These are phyloP conservation scores for Coriaria nepalensis DNA, from an alignment of 306 rosid genomes.

Conservation along the genomic window DNA sequence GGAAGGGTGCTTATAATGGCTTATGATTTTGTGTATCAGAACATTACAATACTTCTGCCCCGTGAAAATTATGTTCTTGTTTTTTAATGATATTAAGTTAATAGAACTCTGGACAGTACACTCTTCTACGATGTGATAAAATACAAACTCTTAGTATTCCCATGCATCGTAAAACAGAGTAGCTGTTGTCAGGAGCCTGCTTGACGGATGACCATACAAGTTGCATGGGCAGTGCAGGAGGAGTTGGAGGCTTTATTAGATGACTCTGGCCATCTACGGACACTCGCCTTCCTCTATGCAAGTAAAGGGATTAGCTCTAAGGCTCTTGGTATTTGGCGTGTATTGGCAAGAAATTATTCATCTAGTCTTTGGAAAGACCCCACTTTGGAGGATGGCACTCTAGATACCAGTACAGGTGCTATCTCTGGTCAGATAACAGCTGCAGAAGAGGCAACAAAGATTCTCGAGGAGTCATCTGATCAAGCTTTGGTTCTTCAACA, in stretches of 20 bases:
- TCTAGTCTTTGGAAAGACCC: conserved; percentile 74
- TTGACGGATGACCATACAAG: conserved; percentile 37
- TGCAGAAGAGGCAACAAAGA: conserved; percentile 84
- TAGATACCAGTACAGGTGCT: conserved; percentile 19
- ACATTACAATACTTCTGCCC: no score
- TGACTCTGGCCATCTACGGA: conserved; percentile 77
- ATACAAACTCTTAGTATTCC: conserved; percentile 32
- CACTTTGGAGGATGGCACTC: conserved; percentile 24
- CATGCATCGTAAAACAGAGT: conserved; percentile 37
- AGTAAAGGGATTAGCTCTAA: conserved; percentile 89
- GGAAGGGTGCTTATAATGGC: no score
- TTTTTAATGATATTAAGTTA: conserved; percentile 10
- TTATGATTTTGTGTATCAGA: no score
- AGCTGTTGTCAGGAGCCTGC: conserved; percentile 28
- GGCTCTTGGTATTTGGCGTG: conserved; percentile 83
- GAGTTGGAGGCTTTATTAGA: conserved; percentile 88
- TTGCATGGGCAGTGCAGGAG: conserved; percentile 67
- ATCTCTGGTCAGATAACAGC: conserved; percentile 64
- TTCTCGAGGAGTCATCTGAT: conserved; percentile 84
- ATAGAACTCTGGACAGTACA: conserved; percentile 25
- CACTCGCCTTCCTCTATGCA: conserved; percentile 89
- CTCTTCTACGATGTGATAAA: conserved; percentile 21
- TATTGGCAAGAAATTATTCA: conserved; percentile 72
- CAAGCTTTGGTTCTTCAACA: conserved; percentile 76
- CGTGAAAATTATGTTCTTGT: neutral